Evolutionary conservation across 495 filamentous ascomycete species (phyloP).

Genomic region (Monascus purpureus): DNA sequence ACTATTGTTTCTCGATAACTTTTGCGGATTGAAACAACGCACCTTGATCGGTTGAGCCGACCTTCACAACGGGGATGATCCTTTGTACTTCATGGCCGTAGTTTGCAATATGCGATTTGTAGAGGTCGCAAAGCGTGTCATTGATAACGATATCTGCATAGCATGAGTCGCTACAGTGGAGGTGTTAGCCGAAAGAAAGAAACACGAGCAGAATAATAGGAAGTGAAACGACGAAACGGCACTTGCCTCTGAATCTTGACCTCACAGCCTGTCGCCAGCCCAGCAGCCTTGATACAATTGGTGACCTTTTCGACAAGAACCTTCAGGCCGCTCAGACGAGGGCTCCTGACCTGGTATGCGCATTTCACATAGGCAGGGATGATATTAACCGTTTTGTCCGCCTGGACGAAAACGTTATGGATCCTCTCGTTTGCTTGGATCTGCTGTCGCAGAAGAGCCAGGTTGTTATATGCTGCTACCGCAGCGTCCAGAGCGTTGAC

Average conservation of each 20-base stretch:
- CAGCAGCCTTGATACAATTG: conserved; percentile 47
- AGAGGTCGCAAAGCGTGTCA: conserved; percentile 37
- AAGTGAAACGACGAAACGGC: conserved; percentile 4
- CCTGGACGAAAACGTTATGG: conserved; percentile 33
- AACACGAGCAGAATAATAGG: neutral
- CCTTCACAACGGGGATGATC: conserved; percentile 31
- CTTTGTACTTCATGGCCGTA: conserved; percentile 33
- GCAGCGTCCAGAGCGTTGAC: conserved; percentile 46
- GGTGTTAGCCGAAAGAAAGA: neutral
- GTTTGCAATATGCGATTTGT: conserved; percentile 35
- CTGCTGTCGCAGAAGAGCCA: conserved; percentile 42
- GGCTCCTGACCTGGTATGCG: conserved; percentile 32
- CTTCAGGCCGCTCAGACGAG: conserved; percentile 29
- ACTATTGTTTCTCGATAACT: neutral
- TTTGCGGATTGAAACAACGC: conserved; percentile 19
- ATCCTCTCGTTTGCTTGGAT: conserved; percentile 40
- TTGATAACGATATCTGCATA: conserved; percentile 52
- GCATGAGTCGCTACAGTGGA: conserved; percentile 20
- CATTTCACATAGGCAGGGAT: conserved; percentile 36
- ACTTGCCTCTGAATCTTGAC: conserved; percentile 30
- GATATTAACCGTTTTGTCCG: conserved; percentile 35
- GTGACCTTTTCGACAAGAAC: conserved; percentile 35
- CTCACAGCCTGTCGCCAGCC: conserved; percentile 43
- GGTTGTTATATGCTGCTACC: conserved; percentile 35
- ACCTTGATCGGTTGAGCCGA: conserved; percentile 40